Evolutionary conservation across 192 early-diverging fungal species (phyloP), one percentile per base, ranked within the genome.

Genomic region (Backusella liffmaniae): DNA sequence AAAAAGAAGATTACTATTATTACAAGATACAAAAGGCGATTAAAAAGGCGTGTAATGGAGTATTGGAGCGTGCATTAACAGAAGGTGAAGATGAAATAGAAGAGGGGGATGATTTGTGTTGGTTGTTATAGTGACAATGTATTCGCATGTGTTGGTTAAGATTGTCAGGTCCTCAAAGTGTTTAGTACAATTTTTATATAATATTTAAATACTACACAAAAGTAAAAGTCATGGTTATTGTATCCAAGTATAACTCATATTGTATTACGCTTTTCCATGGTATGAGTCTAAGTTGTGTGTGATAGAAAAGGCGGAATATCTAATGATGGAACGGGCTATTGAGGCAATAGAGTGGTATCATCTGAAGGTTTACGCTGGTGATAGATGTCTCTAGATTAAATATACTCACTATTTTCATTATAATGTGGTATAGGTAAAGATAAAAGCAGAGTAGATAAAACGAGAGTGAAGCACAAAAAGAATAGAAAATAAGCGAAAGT

Each of bases 261-360:
- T 41, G 82, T 86, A 18, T 85, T 85, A 89, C 88, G 88, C 84
- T 88, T 85, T 73, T 89, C 86, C 49, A 86, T 79, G 1, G 88
- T 89, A 49, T 89, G 88, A 67, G 66, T 5, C 21, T 67, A 67
- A 16, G 37, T 35, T 67, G 66, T 2, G n/a, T 67, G 66, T 5
- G 66, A 37, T 36, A 67, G 35, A 37, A 36, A 67, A 36, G 66
- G 66, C 16, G 21, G 5, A 53, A 21, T 8, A 53, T 5, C 51
- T 21, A 53, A 18, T 21, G 51, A 8, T 53, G 51, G 51, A 3
- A n/a, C 51, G 0, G 51, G 21, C 21, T n/a, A 59, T 29, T 59
- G 56, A 26, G 56, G 23, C 9, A 21, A 8, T 26, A 59, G 3
- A 12, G 56, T 59, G 9, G 56, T 59, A 26, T 59, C 26, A 26